Evolutionary conservation across 345 rosid species (phyloP).

Genomic region (Hevea brasiliensis): DNA sequence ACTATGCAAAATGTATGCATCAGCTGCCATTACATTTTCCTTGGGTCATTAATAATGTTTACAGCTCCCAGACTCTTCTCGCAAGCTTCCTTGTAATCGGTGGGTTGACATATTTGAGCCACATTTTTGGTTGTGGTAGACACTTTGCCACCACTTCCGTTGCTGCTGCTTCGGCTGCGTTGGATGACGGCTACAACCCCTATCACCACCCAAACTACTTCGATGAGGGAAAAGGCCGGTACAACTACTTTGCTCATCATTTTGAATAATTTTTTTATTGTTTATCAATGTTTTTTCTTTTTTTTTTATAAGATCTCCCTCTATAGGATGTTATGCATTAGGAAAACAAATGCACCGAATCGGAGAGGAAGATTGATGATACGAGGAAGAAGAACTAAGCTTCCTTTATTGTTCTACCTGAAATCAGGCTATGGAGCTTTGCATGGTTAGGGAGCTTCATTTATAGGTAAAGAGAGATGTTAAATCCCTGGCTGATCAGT

Average conservation of each 20-base stretch:
- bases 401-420: neutral
- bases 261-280: neutral
- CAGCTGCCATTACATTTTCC: conserved; percentile 45
- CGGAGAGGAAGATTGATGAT: too few species aligned
- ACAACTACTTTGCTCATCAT: conserved; percentile 21
- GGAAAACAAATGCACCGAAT: neutral
- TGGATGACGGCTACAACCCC: conserved; percentile 20
- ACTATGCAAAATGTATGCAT: too few species aligned
- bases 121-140: conserved; percentile 3
- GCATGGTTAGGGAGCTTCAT: neutral
- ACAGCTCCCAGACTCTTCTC: conserved; percentile 40
- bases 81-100: conserved; percentile 49
- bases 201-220: conserved; percentile 17
- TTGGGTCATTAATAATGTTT: conserved; percentile 43
- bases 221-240: conserved; percentile 15
- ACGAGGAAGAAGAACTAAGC: neutral
- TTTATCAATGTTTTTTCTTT: neutral
- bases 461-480: too few species aligned
- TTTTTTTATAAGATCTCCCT: conserved; percentile 3
- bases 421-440: neutral
- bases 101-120: conserved; percentile 2
- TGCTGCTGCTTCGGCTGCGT: neutral
- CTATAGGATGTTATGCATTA: neutral
- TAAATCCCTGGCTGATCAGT: neutral
- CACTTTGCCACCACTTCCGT: neutral